Percentiles rank a stretch among this genome's conserved stretches.
These are phyloP conservation scores for Porodaedalea pini DNA, from an alignment of 1,284 basidiomycete species.

Conservation along the genomic window DNA sequence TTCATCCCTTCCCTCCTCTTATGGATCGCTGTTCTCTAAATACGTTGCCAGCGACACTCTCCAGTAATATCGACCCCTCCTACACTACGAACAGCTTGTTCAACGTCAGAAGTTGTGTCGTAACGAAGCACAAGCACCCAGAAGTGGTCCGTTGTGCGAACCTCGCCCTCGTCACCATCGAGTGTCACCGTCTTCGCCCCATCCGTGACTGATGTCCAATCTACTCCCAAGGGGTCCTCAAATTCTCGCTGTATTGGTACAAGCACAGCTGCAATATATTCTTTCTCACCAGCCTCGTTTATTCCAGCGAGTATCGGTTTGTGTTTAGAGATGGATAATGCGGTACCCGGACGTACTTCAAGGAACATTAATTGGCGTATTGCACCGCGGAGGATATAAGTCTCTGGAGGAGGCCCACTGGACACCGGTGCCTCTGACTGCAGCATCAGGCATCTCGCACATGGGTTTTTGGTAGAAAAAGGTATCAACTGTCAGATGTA, in stretches of 20 bases:
- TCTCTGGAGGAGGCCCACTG: no score
- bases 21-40: no score
- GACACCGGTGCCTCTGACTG: no score
- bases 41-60: no score
- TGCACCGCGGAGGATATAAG: no score
- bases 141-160: neutral
- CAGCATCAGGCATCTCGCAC: no score
- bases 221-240: neutral
- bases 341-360: no score
- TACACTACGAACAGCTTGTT: neutral
- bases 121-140: constrained; percentile 5
- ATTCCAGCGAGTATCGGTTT: neutral
- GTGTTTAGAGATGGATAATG: no score
- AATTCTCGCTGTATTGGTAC: neutral
- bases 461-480: no score
- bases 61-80: neutral
- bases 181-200: neutral
- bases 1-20: no score
- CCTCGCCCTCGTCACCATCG: neutral
- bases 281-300: neutral
- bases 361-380: no score
- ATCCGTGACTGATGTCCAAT: neutral
- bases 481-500: no score
- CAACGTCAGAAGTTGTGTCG: neutral
- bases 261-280: neutral